These are phyloP conservation scores for Marasmius tenuissimus DNA, from an alignment of 1,284 basidiomycete genomes.

Conservation along the genomic window DNA sequence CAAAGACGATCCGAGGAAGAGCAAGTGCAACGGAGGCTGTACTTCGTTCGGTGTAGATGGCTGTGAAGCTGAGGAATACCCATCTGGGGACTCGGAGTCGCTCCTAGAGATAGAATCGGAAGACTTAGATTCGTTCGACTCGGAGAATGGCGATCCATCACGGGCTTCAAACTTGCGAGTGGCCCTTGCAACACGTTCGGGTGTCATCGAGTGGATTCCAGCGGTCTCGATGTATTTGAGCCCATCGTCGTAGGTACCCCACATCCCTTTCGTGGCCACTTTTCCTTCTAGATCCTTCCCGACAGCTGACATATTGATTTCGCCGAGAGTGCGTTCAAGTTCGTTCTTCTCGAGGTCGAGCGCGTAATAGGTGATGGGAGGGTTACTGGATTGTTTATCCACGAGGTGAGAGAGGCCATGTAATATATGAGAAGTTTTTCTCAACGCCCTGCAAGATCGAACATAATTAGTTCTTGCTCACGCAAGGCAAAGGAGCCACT, in stretches of 20 bases:
- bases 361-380: conserved; percentile 86
- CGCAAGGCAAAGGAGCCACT: neutral
- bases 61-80: conserved; percentile 21
- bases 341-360: conserved; percentile 91
- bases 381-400: conserved; percentile 28
- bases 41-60: conserved; percentile 38
- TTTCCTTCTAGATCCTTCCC: conserved; percentile 69
- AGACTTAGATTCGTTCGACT: conserved; percentile 27
- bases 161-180: conserved; percentile 8
- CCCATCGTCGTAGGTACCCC: conserved; percentile 89
- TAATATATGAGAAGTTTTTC: conserved; percentile 90
- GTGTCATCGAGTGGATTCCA: conserved; percentile 37
- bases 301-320: conserved; percentile 65
- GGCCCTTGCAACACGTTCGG: conserved; percentile 2
- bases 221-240: conserved; percentile 64
- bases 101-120: conserved; percentile 16
- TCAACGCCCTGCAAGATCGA: conserved; percentile 60
- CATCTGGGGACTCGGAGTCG: conserved; percentile 29
- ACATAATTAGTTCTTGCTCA: conserved; percentile 6
- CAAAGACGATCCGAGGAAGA: conserved; percentile 94
- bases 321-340: conserved; percentile 77
- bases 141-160: conserved; percentile 29
- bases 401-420: conserved; percentile 66
- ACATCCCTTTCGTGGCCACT: conserved; percentile 78
- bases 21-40: conserved; percentile 66